Conservation (phyloP, 495 filamentous ascomycete genomes). For the Penicillium waksmanii region DNA sequence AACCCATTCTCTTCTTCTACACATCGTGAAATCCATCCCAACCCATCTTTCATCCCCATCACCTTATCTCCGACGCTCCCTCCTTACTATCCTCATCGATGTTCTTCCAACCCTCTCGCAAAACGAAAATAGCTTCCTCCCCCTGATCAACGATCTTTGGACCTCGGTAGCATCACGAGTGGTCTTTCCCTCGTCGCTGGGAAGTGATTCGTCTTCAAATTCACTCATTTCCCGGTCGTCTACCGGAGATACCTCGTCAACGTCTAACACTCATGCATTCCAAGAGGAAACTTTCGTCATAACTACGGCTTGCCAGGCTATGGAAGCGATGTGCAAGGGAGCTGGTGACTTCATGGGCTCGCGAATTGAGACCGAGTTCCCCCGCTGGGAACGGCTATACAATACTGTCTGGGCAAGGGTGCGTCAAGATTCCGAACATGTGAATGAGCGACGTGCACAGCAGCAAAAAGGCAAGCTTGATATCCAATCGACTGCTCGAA, state of each 20-base stretch:
- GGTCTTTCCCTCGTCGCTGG: conserved; percentile 43
- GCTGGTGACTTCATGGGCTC: conserved; percentile 82
- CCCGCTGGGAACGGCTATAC: conserved; percentile 52
- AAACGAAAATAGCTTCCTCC: conserved; percentile 81
- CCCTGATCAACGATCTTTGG: conserved; percentile 88
- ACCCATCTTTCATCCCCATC: conserved; percentile 86
- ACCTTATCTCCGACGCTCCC: conserved; percentile 71
- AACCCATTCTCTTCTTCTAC: conserved; percentile 63
- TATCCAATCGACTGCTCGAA: neutral
- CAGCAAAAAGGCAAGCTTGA: conserved; percentile 17
- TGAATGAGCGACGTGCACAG: conserved; percentile 33
- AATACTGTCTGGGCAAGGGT: conserved; percentile 44
- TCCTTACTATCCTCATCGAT: conserved; percentile 73
- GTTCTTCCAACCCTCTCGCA: conserved; percentile 68
- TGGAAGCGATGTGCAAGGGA: conserved; percentile 58
- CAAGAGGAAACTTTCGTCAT: conserved; percentile 78
- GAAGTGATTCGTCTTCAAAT: conserved; percentile 28
- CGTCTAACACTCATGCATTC: conserved; percentile 29
- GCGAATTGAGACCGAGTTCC: conserved; percentile 73
- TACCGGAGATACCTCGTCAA: conserved; percentile 18
- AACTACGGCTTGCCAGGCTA: conserved; percentile 65
- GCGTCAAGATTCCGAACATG: conserved; percentile 39
- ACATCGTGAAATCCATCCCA: conserved; percentile 71
- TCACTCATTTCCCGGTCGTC: conserved; percentile 26
- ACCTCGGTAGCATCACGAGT: conserved; percentile 73